phyloP scores from a whole-genome alignment of 2,329 filamentous ascomycete genomes.

The Calonectria leucothoes region DNA sequence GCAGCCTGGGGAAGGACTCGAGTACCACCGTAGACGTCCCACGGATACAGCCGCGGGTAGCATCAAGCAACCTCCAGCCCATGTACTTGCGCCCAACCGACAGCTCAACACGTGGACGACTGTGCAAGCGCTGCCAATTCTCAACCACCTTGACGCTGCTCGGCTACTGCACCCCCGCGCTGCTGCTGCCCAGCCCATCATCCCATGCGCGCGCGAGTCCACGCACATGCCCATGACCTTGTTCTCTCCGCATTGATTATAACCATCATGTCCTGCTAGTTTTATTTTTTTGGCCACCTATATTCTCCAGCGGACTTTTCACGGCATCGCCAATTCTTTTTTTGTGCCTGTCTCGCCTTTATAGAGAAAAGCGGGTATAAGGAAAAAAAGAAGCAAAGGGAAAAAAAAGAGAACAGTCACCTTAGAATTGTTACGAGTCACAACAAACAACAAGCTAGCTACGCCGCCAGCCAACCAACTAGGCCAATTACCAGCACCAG shows the following conservation, averaged over 20 bases:
- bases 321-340: slow-evolving; percentile 6
- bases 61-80: slow-evolving; percentile 12
- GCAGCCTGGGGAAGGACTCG: neutral
- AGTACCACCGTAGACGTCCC: slow-evolving; percentile 4
- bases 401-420: slow-evolving; percentile 11
- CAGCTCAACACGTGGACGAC: slow-evolving; percentile 44
- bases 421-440: slow-evolving; percentile 12
- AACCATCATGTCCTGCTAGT: slow-evolving; percentile 33
- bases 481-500: neutral
- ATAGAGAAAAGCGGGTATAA: neutral
- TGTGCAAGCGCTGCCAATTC: slow-evolving; percentile 19
- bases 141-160: slow-evolving; percentile 24
- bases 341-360: slow-evolving; percentile 1
- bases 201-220: slow-evolving; percentile 22
- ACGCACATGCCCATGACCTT: slow-evolving; percentile 31
- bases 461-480: slow-evolving; percentile 12
- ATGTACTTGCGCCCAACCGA: slow-evolving; percentile 43
- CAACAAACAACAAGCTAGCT: slow-evolving; percentile 3
- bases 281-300: slow-evolving; percentile 18
- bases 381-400: neutral
- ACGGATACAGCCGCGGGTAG: slow-evolving; percentile 16
- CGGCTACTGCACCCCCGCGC: slow-evolving; percentile 16
- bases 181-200: slow-evolving; percentile 22
- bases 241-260: slow-evolving; percentile 37
- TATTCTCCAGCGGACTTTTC: slow-evolving; percentile 13